Conservation (phyloP, 768 basidiomycete species). For the Saitozyma sp. region DNA sequence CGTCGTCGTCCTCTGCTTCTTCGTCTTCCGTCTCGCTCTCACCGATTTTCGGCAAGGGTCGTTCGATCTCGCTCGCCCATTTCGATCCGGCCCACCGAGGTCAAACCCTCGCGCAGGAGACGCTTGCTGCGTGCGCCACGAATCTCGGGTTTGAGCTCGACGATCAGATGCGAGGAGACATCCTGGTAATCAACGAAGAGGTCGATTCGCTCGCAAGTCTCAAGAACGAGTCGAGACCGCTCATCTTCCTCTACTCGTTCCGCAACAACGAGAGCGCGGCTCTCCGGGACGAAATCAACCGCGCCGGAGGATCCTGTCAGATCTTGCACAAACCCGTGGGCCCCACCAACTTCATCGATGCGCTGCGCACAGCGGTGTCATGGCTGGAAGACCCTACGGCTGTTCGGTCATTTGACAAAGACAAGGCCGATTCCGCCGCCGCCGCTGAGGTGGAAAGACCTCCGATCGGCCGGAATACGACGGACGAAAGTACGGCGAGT, state of each 20-base stretch:
- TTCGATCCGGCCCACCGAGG: constrained; percentile 70
- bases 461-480: neutral
- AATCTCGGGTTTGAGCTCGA: constrained; percentile 74
- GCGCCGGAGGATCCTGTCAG: constrained; percentile 82
- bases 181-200: constrained; percentile 81
- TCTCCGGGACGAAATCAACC: constrained; percentile 62
- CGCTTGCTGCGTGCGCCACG: constrained; percentile 64
- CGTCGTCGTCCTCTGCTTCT: constrained; percentile 21
- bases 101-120: constrained; percentile 64
- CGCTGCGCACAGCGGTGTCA: constrained; percentile 54
- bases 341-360: constrained; percentile 68
- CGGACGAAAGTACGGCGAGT: neutral
- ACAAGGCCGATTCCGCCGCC: too few relatives aligned
- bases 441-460: too few relatives aligned
- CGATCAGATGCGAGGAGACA: constrained; percentile 61
- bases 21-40: constrained; percentile 4
- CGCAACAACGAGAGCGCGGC: constrained; percentile 56
- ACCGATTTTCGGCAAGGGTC: constrained; percentile 30
- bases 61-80: constrained; percentile 65
- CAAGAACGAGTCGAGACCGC: constrained; percentile 63
- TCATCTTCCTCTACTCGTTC: constrained; percentile 71
- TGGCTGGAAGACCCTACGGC: constrained; percentile 12
- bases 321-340: constrained; percentile 86
- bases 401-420: too few relatives aligned
- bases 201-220: constrained; percentile 59